These are phyloP conservation scores for Gaeumannomyces sp. DNA, from an alignment of 2,329 filamentous ascomycete species.

Conservation along the genomic window DNA sequence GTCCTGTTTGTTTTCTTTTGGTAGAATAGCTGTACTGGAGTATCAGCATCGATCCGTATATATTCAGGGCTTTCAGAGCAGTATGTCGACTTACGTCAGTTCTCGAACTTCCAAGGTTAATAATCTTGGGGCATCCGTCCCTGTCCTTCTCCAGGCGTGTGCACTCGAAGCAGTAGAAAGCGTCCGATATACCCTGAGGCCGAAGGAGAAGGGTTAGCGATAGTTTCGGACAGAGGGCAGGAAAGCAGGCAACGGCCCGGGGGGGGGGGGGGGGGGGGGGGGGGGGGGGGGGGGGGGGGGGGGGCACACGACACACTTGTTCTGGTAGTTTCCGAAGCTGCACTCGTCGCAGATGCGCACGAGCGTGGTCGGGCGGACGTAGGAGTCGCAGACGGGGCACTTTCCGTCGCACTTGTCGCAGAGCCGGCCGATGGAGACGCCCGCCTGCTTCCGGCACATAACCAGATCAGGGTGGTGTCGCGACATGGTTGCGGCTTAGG, in stretches of 20 bases:
- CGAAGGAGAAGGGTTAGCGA: neutral
- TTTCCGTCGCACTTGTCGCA: conserved; percentile 99
- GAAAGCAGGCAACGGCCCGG: neutral
- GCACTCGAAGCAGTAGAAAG: conserved; percentile 99
- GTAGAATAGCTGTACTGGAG: conserved; percentile 47
- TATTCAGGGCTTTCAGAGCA: conserved; percentile 5
- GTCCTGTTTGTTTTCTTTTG: conserved; percentile 62
- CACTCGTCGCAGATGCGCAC: conserved; percentile 99
- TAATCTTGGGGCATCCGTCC: conserved; percentile 98
- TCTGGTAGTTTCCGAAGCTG: conserved; percentile 99
- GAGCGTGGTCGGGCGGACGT: conserved; percentile 94
- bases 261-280: too few species aligned
- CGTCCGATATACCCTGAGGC: conserved; percentile 75
- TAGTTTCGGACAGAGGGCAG: neutral
- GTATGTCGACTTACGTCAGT: conserved; percentile 71
- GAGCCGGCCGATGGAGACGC: conserved; percentile 95
- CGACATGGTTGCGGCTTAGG: conserved; percentile 54
- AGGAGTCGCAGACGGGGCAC: conserved; percentile 97
- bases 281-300: too few species aligned
- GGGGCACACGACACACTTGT: conserved; percentile 98
- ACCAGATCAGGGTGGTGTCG: conserved; percentile 97
- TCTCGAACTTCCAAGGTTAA: conserved; percentile 90
- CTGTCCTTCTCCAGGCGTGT: conserved; percentile 94
- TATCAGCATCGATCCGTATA: conserved; percentile 20
- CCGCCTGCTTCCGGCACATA: conserved; percentile 98